Percentiles rank a stretch among this genome's conserved stretches.
Evolutionary conservation across 106 monocot genomes (phyloP).

Genomic region (Dendrobium huoshanense): DNA sequence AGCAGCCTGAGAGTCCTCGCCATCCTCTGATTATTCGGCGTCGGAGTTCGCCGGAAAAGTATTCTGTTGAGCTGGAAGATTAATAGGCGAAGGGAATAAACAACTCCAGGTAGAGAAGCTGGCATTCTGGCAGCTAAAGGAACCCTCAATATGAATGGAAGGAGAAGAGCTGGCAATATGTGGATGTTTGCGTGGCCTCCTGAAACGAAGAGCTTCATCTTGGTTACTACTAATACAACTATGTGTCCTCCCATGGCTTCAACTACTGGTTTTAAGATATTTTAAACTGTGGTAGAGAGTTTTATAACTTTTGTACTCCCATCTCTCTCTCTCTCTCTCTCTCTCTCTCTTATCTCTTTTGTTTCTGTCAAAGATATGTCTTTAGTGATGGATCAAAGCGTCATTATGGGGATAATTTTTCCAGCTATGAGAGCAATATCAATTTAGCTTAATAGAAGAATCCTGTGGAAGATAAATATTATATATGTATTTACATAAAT

Average conservation of each 20-base stretch:
- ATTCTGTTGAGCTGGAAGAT: conserved; percentile 3
- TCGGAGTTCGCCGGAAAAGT: conserved; percentile 1
- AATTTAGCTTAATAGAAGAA: too few species aligned
- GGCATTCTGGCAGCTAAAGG: neutral
- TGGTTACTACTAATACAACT: neutral
- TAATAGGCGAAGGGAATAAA: neutral
- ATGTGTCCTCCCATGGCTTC: neutral
- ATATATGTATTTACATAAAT: too few species aligned
- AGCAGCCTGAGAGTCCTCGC: conserved; percentile 3
- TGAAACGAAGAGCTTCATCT: neutral
- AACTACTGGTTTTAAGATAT: neutral
- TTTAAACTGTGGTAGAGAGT: too few species aligned
- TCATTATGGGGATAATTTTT: too few species aligned
- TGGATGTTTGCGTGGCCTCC: conserved; percentile 1
- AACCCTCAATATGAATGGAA: conserved; percentile 1
- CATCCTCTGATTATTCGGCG: neutral
- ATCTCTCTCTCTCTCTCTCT: neutral
- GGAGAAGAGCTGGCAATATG: neutral
- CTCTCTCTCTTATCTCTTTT: neutral
- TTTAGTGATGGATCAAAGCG: too few species aligned
- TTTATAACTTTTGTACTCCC: neutral
- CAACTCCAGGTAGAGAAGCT: neutral
- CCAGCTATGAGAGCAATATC: too few species aligned
- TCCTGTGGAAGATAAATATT: too few species aligned
- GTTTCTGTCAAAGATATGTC: too few species aligned